These are phyloP conservation scores for Streptanthus diversifolius DNA, from an alignment of 345 rosid species.

Conservation along the genomic window DNA sequence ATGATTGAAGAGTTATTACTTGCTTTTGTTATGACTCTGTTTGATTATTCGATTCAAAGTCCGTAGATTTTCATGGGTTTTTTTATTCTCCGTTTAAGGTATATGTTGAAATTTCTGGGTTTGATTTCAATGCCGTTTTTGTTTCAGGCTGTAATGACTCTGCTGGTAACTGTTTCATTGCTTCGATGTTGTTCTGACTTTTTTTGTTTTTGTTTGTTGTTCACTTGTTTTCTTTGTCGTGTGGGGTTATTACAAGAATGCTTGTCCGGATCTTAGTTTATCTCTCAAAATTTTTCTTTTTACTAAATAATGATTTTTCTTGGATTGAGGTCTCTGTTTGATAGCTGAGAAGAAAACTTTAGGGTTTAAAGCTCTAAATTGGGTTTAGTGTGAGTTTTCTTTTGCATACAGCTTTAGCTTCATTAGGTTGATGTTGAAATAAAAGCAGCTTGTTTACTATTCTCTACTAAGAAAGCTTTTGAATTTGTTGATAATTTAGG, in stretches of 20 bases:
- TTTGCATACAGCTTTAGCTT: background rate
- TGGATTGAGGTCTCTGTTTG: conserved; percentile 17
- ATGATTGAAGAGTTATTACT: background rate
- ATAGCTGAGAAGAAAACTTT: background rate
- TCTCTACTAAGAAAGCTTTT: conserved; percentile 13
- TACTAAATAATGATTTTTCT: background rate
- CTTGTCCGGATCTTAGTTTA: conserved; percentile 23
- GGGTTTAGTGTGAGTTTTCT: background rate
- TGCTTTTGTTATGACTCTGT: background rate
- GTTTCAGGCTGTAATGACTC: conserved; percentile 21
- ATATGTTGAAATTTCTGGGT: background rate
- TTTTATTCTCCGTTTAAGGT: background rate
- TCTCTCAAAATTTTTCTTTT: background rate
- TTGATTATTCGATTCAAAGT: background rate
- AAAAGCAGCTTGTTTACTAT: background rate
- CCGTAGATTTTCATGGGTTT: background rate
- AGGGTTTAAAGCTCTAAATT: background rate
- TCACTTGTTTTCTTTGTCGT: conserved; percentile 26
- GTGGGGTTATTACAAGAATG: conserved; percentile 32
- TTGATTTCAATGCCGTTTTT: conserved; percentile 6
- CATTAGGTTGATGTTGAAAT: conserved; percentile 10
- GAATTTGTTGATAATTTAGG: background rate
- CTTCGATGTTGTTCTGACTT: background rate
- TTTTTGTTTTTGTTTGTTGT: background rate
- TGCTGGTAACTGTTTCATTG: conserved; percentile 49